Evolutionary conservation across 1,284 basidiomycete genomes (phyloP).

Genomic region (Caloboletus firmus): DNA sequence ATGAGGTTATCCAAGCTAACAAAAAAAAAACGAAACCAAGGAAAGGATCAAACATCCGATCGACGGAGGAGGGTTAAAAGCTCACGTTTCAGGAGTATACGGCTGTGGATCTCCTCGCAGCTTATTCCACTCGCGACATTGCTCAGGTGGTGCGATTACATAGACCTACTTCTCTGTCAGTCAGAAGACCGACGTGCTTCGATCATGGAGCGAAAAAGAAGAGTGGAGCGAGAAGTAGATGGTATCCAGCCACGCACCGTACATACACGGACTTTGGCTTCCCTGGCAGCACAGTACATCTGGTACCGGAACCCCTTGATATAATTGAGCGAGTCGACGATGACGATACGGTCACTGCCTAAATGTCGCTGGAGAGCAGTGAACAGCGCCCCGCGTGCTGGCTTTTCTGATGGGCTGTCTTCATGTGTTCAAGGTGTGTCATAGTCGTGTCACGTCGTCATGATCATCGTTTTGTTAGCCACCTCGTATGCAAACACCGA

Average conservation of each 20-base stretch:
- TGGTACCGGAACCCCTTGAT: constrained; percentile 98
- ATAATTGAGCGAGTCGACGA: constrained; percentile 92
- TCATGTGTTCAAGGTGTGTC: not conserved
- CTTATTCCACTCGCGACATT: constrained; percentile 78
- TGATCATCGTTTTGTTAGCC: not conserved
- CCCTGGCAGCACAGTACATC: constrained; percentile 93
- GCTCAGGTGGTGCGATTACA: constrained; percentile 77
- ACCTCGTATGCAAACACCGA: not conserved
- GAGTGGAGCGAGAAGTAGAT: not conserved
- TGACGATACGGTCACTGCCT: constrained; percentile 72
- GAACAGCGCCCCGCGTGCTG: constrained; percentile 85
- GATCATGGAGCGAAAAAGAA: not conserved
- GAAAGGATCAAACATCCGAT: not conserved
- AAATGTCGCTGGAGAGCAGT: constrained; percentile 81
- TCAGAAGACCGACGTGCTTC: not conserved
- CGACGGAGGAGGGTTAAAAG: constrained; percentile 8
- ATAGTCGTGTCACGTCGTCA: not conserved
- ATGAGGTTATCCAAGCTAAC: constrained; percentile 86
- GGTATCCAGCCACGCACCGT: constrained; percentile 63
- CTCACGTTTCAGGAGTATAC: constrained; percentile 76
- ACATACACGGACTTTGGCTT: constrained; percentile 81
- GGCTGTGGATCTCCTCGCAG: constrained; percentile 46
- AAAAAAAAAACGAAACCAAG: not conserved
- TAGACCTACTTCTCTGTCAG: constrained; percentile 53
- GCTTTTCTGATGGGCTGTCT: constrained; percentile 87